phyloP scores from a whole-genome alignment of 1,284 basidiomycete genomes.

The Trichosporon asahii region DNA sequence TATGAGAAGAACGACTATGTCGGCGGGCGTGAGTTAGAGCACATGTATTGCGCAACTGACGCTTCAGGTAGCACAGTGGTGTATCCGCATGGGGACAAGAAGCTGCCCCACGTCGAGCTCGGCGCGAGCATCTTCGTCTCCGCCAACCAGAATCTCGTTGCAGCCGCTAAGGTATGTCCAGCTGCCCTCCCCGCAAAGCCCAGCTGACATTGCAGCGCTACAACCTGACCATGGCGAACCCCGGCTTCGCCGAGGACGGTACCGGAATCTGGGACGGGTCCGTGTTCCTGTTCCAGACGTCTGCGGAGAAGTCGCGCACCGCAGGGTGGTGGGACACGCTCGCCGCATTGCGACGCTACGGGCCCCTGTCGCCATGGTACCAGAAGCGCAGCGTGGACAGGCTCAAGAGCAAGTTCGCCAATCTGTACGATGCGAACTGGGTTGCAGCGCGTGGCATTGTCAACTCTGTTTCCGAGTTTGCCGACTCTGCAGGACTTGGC shows the following conservation, averaged over 20 bases:
- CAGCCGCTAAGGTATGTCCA: constrained; percentile 71
- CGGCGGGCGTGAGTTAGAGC: constrained; percentile 69
- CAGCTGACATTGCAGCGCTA: constrained; percentile 57
- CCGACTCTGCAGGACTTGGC: constrained; percentile 37
- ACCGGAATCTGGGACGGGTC: constrained; percentile 62
- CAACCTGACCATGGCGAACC: constrained; percentile 62
- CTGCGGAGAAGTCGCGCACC: constrained; percentile 47
- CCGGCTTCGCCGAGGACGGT: constrained; percentile 50
- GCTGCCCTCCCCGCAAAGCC: constrained; percentile 45
- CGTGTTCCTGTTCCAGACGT: constrained; percentile 62
- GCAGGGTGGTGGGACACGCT: constrained; percentile 66
- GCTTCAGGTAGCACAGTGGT: constrained; percentile 67
- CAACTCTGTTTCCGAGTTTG: constrained; percentile 37
- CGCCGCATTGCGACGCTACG: constrained; percentile 77
- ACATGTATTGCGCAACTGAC: constrained; percentile 1
- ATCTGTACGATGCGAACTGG: constrained; percentile 41
- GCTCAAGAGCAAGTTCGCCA: constrained; percentile 34
- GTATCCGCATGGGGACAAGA: constrained; percentile 67
- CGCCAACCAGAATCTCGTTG: constrained; percentile 76
- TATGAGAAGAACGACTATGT: constrained; percentile 72
- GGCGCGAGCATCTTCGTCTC: constrained; percentile 86
- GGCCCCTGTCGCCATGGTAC: constrained; percentile 63
- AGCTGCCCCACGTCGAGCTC: constrained; percentile 65
- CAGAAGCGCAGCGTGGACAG: constrained; percentile 53
- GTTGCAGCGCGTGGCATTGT: constrained; percentile 34